Conservation (phyloP, 2,329 filamentous ascomycete genomes). For the Trichophaea hybrida region DNA sequence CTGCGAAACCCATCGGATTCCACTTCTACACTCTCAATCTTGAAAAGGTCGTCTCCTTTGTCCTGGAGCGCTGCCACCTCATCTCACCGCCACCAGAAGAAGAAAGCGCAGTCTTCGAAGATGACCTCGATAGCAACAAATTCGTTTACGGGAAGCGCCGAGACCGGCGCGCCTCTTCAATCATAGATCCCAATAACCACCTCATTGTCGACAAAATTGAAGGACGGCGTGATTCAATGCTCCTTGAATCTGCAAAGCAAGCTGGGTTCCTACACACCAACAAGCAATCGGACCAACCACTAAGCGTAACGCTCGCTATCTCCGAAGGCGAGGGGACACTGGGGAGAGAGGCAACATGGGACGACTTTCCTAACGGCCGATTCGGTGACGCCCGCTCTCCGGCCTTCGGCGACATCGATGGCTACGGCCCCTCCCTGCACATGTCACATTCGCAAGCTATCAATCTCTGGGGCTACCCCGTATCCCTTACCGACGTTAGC, state of each 20-base stretch:
- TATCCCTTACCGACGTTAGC: conserved; percentile 55
- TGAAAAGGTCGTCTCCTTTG: conserved; percentile 89
- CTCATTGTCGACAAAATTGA: conserved; percentile 57
- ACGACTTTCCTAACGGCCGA: conserved; percentile 91
- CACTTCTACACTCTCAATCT: conserved; percentile 97
- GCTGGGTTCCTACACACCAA: conserved; percentile 15
- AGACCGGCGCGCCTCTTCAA: conserved; percentile 53
- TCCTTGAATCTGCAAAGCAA: conserved; percentile 27
- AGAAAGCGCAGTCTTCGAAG: conserved; percentile 25
- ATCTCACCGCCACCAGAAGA: conserved; percentile 43
- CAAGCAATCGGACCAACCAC: conserved; percentile 9
- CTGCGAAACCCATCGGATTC: conserved; percentile 54
- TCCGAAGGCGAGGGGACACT: conserved; percentile 83
- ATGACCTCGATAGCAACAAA: conserved; percentile 32
- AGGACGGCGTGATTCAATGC: conserved; percentile 24
- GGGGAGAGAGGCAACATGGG: conserved; percentile 92
- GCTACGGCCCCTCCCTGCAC: conserved; percentile 93
- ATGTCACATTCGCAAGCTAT: conserved; percentile 75
- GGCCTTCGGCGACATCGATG: conserved; percentile 91
- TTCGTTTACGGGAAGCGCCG: conserved; percentile 35
- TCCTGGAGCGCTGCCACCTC: conserved; percentile 70
- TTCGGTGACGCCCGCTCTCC: conserved; percentile 89
- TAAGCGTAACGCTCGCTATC: conserved; percentile 69
- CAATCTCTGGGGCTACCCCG: conserved; percentile 70
- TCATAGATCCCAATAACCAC: conserved; percentile 74